Evolutionary conservation across 2,329 filamentous ascomycete species (phyloP).

Genomic region (Pseudocercospora musae): DNA sequence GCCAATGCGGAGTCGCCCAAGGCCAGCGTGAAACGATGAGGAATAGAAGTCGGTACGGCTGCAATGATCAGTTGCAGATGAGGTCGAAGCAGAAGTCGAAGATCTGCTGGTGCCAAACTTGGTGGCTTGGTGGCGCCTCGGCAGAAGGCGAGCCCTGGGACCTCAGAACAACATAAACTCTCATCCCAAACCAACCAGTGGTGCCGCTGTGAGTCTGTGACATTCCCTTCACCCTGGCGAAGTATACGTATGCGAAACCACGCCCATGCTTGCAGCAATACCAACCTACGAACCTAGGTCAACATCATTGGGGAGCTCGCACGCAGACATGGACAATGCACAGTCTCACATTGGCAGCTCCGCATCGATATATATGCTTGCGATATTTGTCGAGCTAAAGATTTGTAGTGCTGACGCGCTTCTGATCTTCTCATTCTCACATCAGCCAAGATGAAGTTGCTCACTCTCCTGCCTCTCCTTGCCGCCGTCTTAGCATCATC

Average conservation of each 20-base stretch:
- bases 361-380: not conserved
- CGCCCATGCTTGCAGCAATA: not conserved
- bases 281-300: not conserved
- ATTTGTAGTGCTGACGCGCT: not conserved
- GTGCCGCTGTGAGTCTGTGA: not conserved
- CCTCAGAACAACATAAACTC: not conserved
- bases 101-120: no score
- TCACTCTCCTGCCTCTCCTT: not conserved
- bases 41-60: no score
- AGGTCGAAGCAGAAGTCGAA: not conserved
- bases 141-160: not conserved
- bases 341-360: not conserved
- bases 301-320: not conserved
- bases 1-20: no score
- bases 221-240: not conserved
- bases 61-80: not conserved
- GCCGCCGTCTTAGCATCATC: not conserved
- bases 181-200: not conserved
- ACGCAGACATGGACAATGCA: not conserved
- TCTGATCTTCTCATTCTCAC: not conserved
- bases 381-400: no score
- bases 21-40: no score
- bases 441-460: not conserved
- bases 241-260: not conserved
- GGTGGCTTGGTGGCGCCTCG: not conserved